These are phyloP conservation scores for Castanospermum australe DNA, from an alignment of 306 rosid species.

Conservation along the genomic window DNA sequence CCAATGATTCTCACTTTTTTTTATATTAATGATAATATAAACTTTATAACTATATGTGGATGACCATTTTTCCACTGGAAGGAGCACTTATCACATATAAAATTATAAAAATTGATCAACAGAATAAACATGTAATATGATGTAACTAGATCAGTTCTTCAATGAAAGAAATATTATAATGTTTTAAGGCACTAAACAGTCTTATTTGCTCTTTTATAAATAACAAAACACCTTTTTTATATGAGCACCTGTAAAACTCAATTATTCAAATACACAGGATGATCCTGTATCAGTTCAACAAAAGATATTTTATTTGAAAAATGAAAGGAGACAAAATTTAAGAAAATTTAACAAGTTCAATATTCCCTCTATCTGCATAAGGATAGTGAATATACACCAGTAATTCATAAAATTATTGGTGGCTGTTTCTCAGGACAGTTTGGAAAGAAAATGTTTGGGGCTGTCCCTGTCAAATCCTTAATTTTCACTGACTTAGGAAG, in stretches of 20 bases:
- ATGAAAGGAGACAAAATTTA: too few relatives aligned
- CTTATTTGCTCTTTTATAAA: not conserved
- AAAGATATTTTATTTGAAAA: too few relatives aligned
- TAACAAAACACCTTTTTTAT: not conserved
- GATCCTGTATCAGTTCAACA: not conserved
- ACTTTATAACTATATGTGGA: not conserved
- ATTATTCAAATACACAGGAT: not conserved
- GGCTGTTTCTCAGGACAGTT: not conserved
- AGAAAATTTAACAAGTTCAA: not conserved
- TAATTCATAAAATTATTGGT: not conserved
- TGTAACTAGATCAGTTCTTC: not conserved
- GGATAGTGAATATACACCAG: not conserved
- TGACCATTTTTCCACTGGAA: not conserved
- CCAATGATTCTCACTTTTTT: too few relatives aligned
- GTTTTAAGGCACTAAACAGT: not conserved
- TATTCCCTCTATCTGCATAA: not conserved
- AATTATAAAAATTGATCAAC: not conserved
- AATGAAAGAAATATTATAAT: not conserved
- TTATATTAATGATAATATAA: not conserved
- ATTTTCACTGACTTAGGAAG: not conserved
- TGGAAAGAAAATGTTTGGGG: not conserved
- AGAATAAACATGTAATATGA: not conserved
- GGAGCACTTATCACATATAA: not conserved
- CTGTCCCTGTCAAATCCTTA: not conserved
- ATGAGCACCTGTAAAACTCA: not conserved